A percentile compares a stretch with the other conserved stretches of the same genome.
Evolutionary conservation across 2,329 filamentous ascomycete genomes (phyloP).

Genomic region (Botrytis pseudocinerea): DNA sequence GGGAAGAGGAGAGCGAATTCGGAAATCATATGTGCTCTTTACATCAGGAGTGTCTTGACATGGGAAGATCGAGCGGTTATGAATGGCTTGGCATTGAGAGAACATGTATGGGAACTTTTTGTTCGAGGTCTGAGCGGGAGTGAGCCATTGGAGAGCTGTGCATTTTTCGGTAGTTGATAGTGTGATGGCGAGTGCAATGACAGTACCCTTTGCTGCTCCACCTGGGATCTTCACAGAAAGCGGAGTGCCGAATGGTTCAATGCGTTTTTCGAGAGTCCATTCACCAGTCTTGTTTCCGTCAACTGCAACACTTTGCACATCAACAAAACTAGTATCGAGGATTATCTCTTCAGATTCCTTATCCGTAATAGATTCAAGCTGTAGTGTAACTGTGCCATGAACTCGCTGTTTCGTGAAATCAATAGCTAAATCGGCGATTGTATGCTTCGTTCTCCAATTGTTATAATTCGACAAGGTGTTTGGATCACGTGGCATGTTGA

Average conservation of each 20-base stretch:
- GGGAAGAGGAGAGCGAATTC: constrained; percentile 79
- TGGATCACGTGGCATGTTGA: constrained; percentile 62
- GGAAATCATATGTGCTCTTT: constrained; percentile 92
- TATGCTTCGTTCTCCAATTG: constrained; percentile 82
- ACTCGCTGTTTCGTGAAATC: constrained; percentile 80
- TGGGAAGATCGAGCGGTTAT: constrained; percentile 89
- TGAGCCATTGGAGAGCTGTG: constrained; percentile 94
- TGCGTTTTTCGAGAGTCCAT: constrained; percentile 66
- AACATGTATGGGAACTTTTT: constrained; percentile 98
- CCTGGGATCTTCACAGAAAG: constrained; percentile 63
- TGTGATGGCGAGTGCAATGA: constrained; percentile 61
- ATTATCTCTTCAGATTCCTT: constrained; percentile 73
- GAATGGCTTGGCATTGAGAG: constrained; percentile 95
- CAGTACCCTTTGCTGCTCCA: constrained; percentile 54
- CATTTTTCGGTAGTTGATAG: constrained; percentile 83
- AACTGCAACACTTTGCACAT: constrained; percentile 70
- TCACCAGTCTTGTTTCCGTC: constrained; percentile 59
- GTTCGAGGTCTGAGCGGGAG: constrained; percentile 89
- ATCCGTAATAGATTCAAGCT: constrained; percentile 75
- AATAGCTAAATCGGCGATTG: constrained; percentile 76
- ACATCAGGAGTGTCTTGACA: constrained; percentile 98
- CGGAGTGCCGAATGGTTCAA: constrained; percentile 74
- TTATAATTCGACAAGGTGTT: constrained; percentile 92
- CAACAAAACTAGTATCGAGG: constrained; percentile 83
- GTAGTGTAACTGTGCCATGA: constrained; percentile 73